A percentile compares a stretch with the other conserved stretches of the same genome.
Evolutionary conservation across 108 stramenopile species (phyloP).

Genomic region (Cylindrotheca closterium): DNA sequence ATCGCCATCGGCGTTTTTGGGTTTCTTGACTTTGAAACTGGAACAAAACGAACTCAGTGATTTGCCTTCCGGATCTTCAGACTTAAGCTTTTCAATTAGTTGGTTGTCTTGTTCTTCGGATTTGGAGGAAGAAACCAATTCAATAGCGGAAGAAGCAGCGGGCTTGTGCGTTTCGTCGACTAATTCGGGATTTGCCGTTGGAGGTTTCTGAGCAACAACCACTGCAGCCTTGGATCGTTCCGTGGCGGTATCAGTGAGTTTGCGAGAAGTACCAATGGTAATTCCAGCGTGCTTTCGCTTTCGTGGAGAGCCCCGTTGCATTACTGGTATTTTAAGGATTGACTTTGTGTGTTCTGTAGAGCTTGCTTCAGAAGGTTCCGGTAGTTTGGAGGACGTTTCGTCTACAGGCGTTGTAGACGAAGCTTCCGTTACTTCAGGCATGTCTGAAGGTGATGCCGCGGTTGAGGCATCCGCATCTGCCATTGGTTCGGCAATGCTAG

Average conservation of each 20-base stretch:
- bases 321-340: too few species aligned
- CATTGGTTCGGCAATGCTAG: background rate
- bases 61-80: constrained; percentile 10
- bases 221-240: too few species aligned
- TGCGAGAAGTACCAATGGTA: background rate
- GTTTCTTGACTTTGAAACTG: constrained; percentile 12
- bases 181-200: background rate
- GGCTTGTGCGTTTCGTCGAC: background rate
- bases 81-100: constrained; percentile 8
- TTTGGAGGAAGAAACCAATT: background rate
- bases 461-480: background rate
- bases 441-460: background rate
- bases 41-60: constrained; percentile 24
- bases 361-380: too few species aligned
- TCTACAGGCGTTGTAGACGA: too few species aligned
- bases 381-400: too few species aligned
- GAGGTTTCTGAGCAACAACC: background rate
- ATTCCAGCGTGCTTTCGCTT: background rate
- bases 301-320: too few species aligned
- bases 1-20: constrained; percentile 4
- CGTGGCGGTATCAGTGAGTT: too few species aligned
- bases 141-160: background rate
- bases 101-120: constrained; percentile 5
- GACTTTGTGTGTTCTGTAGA: too few species aligned
- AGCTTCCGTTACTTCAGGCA: too few species aligned